Evolutionary conservation across 2,329 filamentous ascomycete genomes (phyloP), one percentile per base, ranked within the genome.

Genomic region (Macrophomina tecta): DNA sequence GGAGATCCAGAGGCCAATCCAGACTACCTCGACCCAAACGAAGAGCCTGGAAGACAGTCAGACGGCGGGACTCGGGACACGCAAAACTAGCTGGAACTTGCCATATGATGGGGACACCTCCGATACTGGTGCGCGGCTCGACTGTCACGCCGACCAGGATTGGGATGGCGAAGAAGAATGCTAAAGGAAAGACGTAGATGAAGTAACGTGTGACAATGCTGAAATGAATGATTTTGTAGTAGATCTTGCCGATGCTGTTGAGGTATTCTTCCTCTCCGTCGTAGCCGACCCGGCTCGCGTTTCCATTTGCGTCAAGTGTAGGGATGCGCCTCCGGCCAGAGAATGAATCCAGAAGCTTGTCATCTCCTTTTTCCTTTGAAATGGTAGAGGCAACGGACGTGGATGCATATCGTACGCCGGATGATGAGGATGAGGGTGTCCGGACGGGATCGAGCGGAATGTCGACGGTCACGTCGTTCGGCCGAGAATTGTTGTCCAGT

Each of bases 171-270:
- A 90, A 82, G n/a, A 85, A 70, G 5, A 84, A 67, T 3, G 84
- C 87, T 48, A 90, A 68, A 0, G 88, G 88, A 30, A 84, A 74
- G 32, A 90, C 85, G 71, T 89, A 90, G 68, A 89, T 81, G 73
- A 89, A 82, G 73, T 90, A 90, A 55, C 87, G 82, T 55, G 87
- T 89, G 71, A 90, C 71, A 69, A 89, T 84, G 65, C 86, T 89
- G 77, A 86, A 89, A 72, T 89, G 84, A 70, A 87, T 77, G 64
- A 90, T 82, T 72, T 85, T 86, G 72, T 82, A 82, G 78, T 90
- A 90, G 65, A 90, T 75, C 69, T 80, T 82, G 60, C 87, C 88
- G 82, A 89, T 85, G 58, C 80, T 80, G 49, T 83, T 89, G 69
- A 89, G 71, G 18, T 82, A 85, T 67, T 86, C 84, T 70, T 87